Conservation (phyloP, 768 basidiomycete species). For the Leccinum variicolor region DNA sequence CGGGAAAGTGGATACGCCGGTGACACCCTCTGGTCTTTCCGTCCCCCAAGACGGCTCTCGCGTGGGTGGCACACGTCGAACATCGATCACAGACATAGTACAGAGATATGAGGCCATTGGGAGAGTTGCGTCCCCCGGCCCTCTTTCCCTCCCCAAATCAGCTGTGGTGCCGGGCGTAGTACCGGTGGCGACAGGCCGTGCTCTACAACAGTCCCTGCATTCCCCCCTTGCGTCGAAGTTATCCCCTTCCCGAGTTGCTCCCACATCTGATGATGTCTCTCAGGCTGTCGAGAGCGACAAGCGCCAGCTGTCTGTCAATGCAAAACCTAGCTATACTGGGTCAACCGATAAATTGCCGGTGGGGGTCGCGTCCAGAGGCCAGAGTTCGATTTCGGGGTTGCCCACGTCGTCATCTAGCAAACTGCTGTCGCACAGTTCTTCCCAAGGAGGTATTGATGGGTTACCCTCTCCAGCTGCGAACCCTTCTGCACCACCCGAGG, state of each 20-base stretch:
- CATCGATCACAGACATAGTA: slow-evolving; percentile 86
- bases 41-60: slow-evolving; percentile 49
- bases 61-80: slow-evolving; percentile 45
- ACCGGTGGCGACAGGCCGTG: slow-evolving; percentile 18
- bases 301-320: slow-evolving; percentile 10
- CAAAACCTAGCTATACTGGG: slow-evolving; percentile 15
- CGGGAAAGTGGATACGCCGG: slow-evolving; percentile 34
- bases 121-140: slow-evolving; percentile 29
- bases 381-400: slow-evolving; percentile 20
- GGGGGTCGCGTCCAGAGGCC: slow-evolving; percentile 11
- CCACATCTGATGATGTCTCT: slow-evolving; percentile 7
- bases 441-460: slow-evolving; percentile 24
- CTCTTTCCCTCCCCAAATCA: slow-evolving; percentile 34
- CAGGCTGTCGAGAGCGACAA: slow-evolving; percentile 19
- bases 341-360: slow-evolving; percentile 18
- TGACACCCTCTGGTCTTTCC: slow-evolving; percentile 36
- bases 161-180: slow-evolving; percentile 9
- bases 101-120: slow-evolving; percentile 72
- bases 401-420: slow-evolving; percentile 23
- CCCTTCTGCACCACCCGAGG: slow-evolving; percentile 14
- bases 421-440: slow-evolving; percentile 11
- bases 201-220: slow-evolving; percentile 14
- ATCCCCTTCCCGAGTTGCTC: slow-evolving; percentile 19
- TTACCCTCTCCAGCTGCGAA: slow-evolving; percentile 20
- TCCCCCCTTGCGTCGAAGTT: slow-evolving; percentile 26